Base-by-base conservation (phyloP, 345 rosid species). In the Brassica nigra region DNA sequence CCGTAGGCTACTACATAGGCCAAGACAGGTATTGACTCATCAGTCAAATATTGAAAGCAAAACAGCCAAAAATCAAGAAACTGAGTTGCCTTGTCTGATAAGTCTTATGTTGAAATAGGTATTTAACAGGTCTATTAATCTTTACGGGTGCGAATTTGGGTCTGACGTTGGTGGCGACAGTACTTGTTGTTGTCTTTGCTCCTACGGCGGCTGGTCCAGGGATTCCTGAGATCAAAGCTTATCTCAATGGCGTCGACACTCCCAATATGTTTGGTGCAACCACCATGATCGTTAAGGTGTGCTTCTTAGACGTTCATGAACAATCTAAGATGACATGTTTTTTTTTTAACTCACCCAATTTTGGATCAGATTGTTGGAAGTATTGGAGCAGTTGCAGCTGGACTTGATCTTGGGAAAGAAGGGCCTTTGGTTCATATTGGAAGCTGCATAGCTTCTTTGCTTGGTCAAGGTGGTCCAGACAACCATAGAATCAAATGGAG, bases 171-270 rank as follows among this genome's bases (percentile, higher is more conserved):
- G 62, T 81, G 61, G 97, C 98, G 11, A 84, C 97, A 69, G 78
- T 88, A 66, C 89, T 94, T 9, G 89, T 93, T 70, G 97, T 92
- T 11, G 90, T 78, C 36, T 92, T 92, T 72, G 97, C 98, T 14
- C 97, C 98, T 2, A 92, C 98, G 0, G 98, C 98, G 0, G 97
- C 98, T 33, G 98, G 98, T 18, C 97, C 98, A 8, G 97, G 97
- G 14, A 92, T 94, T 31, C 98, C 97, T 44, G 98, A 94, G 82
- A 89, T 94, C 80, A 94, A 94, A 84, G 98, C 98, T 69, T 94
- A 94, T 83, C 97, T 94, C 62, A 94, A 94, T 85, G 98, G 98
- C 4, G 87, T 94, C 8, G 98, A 94, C 77, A 91, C 95, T 76
- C 97, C 97, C n/a, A 88, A 91, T 82, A 92, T 92, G 97, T 94